These are phyloP conservation scores for Ogataea ramenticola DNA, from an alignment of 805 yeast species.

Conservation along the genomic window DNA sequence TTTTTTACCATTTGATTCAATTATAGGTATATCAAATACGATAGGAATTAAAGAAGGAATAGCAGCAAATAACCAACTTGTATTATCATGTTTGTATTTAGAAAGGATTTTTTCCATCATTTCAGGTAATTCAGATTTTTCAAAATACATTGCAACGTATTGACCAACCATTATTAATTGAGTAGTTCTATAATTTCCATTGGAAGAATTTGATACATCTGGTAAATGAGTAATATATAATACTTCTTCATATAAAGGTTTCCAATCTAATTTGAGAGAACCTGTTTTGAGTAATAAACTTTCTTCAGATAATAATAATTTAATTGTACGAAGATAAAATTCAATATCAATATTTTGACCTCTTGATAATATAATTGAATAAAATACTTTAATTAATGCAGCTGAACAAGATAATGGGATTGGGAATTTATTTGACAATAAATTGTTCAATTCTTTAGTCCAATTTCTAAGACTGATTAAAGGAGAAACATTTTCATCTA, in stretches of 20 bases:
- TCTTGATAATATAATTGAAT: conserved; percentile 60
- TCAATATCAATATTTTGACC: conserved; percentile 61
- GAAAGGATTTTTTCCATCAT: conserved; percentile 46
- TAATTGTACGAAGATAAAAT: conserved; percentile 56
- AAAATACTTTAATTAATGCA: conserved; percentile 60
- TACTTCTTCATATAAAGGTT: conserved; percentile 32
- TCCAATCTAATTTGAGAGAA: conserved; percentile 46
- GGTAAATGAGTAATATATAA: conserved; percentile 36
- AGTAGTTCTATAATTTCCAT: conserved; percentile 43
- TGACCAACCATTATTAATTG: conserved; percentile 45
- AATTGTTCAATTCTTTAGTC: conserved; percentile 77
- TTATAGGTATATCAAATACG: conserved; percentile 21
- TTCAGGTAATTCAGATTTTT: conserved; percentile 36
- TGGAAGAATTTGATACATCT: conserved; percentile 38
- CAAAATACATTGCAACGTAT: conserved; percentile 49
- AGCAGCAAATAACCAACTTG: conserved; percentile 42
- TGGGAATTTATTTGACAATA: conserved; percentile 72
- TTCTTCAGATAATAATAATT: conserved; percentile 45
- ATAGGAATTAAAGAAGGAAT: conserved; percentile 50
- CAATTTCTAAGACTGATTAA: conserved; percentile 72
- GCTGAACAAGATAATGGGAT: conserved; percentile 63
- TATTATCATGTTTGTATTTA: conserved; percentile 46
- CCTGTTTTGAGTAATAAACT: conserved; percentile 32
- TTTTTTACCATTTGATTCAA: conserved; percentile 11
- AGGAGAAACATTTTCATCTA: conserved; percentile 61